A percentile compares a stretch with the other conserved stretches of the same genome.
These are phyloP conservation scores for Hypoxylon sp. DNA, from an alignment of 2,329 filamentous ascomycete species.

Conservation along the genomic window DNA sequence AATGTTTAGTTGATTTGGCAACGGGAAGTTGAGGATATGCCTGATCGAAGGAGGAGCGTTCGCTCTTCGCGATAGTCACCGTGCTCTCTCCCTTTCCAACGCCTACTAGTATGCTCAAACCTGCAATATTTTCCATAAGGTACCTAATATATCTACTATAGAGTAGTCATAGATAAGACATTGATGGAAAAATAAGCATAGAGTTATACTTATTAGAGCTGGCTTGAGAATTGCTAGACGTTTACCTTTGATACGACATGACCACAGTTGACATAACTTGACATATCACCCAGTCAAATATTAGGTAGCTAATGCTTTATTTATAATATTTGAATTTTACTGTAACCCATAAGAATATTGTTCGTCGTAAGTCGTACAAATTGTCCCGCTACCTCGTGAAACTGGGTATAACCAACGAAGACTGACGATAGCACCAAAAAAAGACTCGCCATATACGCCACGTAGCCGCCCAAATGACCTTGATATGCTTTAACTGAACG, in stretches of 20 bases:
- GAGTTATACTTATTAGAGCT: neutral
- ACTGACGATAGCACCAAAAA: conserved; percentile 3
- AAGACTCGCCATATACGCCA: conserved; percentile 12
- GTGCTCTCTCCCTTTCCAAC: neutral
- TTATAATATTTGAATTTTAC: neutral
- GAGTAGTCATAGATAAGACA: neutral
- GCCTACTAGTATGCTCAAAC: neutral
- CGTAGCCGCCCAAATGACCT: neutral
- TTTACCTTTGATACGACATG: neutral
- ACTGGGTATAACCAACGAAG: neutral
- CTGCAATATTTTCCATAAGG: neutral
- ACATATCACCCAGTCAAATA: neutral
- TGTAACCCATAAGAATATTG: neutral
- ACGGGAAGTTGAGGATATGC: no score
- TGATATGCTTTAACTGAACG: neutral
- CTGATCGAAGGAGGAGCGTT: neutral
- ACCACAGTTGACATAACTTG: neutral
- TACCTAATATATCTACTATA: neutral
- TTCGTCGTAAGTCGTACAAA: neutral
- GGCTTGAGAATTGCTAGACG: neutral
- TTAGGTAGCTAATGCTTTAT: neutral
- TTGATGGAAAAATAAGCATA: neutral
- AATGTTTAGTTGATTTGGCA: no score
- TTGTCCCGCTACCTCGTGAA: neutral
- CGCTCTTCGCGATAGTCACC: no score